Percentiles rank a stretch among this genome's conserved stretches.
phyloP scores from a whole-genome alignment of 2,329 filamentous ascomycete species.

The Trichophyton benhamiae region DNA sequence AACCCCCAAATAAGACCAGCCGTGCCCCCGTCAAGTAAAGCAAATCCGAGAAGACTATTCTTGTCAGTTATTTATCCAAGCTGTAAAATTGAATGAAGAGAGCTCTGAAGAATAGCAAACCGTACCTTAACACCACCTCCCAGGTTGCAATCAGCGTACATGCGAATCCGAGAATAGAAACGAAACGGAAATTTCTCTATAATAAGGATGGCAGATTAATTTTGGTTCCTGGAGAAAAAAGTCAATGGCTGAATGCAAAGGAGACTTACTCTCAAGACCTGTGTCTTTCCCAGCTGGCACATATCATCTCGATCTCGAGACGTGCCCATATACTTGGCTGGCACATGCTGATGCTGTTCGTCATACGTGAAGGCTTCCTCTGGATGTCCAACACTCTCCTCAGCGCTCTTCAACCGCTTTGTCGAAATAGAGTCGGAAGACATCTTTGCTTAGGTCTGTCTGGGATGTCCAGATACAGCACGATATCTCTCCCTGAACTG shows the following conservation, averaged over 20 bases:
- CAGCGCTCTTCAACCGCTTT: background rate
- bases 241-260: background rate
- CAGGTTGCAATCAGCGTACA: slow-evolving; percentile 34
- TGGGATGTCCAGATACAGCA: background rate
- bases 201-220: background rate
- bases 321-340: slow-evolving; percentile 28
- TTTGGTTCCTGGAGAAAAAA: background rate
- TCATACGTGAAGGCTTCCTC: slow-evolving; percentile 12
- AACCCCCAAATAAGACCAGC: slow-evolving; percentile 29
- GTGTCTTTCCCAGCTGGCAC: slow-evolving; percentile 28
- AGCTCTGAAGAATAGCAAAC: background rate
- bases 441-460: background rate
- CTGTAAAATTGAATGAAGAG: no score
- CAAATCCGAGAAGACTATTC: slow-evolving; percentile 20
- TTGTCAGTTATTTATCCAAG: background rate
- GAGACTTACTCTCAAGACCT: slow-evolving; percentile 26
- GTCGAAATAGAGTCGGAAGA: background rate
- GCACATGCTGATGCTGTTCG: slow-evolving; percentile 19
- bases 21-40: slow-evolving; percentile 27
- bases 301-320: slow-evolving; percentile 27
- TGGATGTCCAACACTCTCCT: background rate
- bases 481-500: background rate
- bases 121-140: slow-evolving; percentile 31
- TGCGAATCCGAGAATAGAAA: slow-evolving; percentile 36
- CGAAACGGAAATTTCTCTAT: slow-evolving; percentile 35